These are phyloP conservation scores for Helicostylum pulchrum DNA, from an alignment of 192 early-diverging fungal species.

Conservation along the genomic window DNA sequence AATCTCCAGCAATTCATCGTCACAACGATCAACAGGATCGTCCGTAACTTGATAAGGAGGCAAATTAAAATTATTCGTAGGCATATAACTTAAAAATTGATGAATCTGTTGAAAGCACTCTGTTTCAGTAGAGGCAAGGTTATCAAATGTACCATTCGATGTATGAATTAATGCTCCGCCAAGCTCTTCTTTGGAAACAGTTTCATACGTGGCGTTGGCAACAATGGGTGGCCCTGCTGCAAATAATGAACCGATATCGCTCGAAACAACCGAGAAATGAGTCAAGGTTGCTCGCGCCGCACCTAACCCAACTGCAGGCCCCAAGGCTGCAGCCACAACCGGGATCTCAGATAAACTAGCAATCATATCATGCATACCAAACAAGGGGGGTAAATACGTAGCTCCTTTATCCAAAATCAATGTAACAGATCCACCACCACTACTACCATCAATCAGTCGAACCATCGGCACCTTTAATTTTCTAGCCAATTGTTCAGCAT, in stretches of 20 bases:
- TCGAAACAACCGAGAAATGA: slow-evolving; percentile 31
- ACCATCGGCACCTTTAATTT: slow-evolving; percentile 31
- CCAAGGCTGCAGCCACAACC: slow-evolving; percentile 29
- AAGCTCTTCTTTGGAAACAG: slow-evolving; percentile 29
- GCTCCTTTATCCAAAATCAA: slow-evolving; percentile 22
- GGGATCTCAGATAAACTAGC: slow-evolving; percentile 37
- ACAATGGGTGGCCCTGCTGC: slow-evolving; percentile 36
- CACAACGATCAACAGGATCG: slow-evolving; percentile 20
- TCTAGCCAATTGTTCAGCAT: slow-evolving; percentile 31
- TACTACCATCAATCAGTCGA: slow-evolving; percentile 39
- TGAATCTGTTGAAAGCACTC: slow-evolving; percentile 33
- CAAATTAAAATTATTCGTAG: slow-evolving; percentile 19
- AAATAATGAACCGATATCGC: slow-evolving; percentile 31
- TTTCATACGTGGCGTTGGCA: slow-evolving; percentile 33
- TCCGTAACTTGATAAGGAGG: slow-evolving; percentile 9
- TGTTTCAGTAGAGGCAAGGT: slow-evolving; percentile 24
- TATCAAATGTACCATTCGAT: slow-evolving; percentile 37
- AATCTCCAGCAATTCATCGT: slow-evolving; percentile 21
- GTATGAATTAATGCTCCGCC: slow-evolving; percentile 36
- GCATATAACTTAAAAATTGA: slow-evolving; percentile 24
- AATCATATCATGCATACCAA: slow-evolving; percentile 37
- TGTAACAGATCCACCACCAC: slow-evolving; percentile 34
- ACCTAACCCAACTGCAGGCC: slow-evolving; percentile 37
- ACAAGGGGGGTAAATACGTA: slow-evolving; percentile 29
- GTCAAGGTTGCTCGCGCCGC: slow-evolving; percentile 36